Evolutionary conservation across 2,329 filamentous ascomycete genomes (phyloP).

Genomic region (Neurospora crassa): DNA sequence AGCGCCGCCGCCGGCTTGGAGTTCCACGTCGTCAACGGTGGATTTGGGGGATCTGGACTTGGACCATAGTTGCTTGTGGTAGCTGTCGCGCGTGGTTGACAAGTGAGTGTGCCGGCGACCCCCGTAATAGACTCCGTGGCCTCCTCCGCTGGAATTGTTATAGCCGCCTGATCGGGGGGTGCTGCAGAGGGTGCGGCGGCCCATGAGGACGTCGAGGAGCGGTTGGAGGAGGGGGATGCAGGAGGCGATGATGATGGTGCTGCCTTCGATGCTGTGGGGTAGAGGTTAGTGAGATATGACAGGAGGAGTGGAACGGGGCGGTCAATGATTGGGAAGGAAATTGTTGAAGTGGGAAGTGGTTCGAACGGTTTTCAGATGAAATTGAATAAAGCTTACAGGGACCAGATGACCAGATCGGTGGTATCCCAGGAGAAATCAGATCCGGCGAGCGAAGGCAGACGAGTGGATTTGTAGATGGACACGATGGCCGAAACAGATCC

Average conservation of each 20-base stretch:
- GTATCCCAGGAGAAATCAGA: conserved; percentile 26
- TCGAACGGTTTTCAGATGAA: no score
- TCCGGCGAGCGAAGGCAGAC: conserved; percentile 18
- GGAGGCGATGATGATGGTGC: conserved; percentile 15
- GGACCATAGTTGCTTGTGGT: not conserved
- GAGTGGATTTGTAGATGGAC: conserved; percentile 24
- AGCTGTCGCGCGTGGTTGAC: not conserved
- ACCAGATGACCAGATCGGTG: conserved; percentile 35
- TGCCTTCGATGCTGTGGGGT: conserved; percentile 15
- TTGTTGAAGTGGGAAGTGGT: no score
- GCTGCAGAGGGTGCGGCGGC: conserved; percentile 2
- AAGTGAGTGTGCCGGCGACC: not conserved
- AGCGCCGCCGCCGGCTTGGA: not conserved
- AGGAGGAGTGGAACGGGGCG: no score
- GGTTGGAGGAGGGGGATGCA: conserved; percentile 18
- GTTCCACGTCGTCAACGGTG: not conserved
- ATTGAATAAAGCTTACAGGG: conserved; percentile 22
- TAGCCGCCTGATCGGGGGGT: not conserved
- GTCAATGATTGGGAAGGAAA: no score
- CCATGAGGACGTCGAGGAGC: conserved; percentile 11
- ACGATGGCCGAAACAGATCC: conserved; percentile 26
- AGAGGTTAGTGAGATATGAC: not conserved
- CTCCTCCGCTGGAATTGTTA: conserved; percentile 1
- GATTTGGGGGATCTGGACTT: not conserved
- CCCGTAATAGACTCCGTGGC: not conserved